These are phyloP conservation scores for Edaphochlamys debaryana DNA, from an alignment of 139 green algal species.

Conservation along the genomic window DNA sequence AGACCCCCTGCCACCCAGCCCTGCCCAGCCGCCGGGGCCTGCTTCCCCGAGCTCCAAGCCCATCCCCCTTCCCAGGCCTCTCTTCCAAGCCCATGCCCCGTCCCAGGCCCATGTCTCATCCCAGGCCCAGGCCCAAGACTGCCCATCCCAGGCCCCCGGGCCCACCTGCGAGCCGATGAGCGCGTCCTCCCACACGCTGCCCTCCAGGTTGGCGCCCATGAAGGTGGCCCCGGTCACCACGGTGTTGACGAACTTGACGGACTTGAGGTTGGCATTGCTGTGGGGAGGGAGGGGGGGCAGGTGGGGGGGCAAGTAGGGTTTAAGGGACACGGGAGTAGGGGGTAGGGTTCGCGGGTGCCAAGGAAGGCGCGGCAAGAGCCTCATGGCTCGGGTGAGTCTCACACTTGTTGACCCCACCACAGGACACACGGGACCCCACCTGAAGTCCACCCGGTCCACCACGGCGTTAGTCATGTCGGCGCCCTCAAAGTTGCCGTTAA, in stretches of 20 bases:
- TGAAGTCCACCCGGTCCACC: conserved; percentile 92
- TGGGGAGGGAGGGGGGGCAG: no score
- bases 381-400: no score
- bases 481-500: conserved; percentile 73
- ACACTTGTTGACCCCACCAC: no score
- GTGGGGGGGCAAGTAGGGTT: no score
- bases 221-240: conserved; percentile 57
- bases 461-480: conserved; percentile 94
- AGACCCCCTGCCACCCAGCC: no score
- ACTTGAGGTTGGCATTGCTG: conserved; percentile 63
- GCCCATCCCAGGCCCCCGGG: neutral
- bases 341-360: no score
- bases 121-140: neutral
- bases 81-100: neutral
- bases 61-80: neutral
- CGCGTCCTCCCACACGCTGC: conserved; percentile 90
- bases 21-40: no score
- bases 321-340: no score
- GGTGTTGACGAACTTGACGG: conserved; percentile 17
- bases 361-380: no score
- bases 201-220: conserved; percentile 82
- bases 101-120: neutral
- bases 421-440: no score
- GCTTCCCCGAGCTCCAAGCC: no score
- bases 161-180: conserved; percentile 72